A percentile compares a stretch with the other conserved stretches of the same genome.
Evolutionary conservation across 345 rosid genomes (phyloP).

Genomic region (Salix dunnii): DNA sequence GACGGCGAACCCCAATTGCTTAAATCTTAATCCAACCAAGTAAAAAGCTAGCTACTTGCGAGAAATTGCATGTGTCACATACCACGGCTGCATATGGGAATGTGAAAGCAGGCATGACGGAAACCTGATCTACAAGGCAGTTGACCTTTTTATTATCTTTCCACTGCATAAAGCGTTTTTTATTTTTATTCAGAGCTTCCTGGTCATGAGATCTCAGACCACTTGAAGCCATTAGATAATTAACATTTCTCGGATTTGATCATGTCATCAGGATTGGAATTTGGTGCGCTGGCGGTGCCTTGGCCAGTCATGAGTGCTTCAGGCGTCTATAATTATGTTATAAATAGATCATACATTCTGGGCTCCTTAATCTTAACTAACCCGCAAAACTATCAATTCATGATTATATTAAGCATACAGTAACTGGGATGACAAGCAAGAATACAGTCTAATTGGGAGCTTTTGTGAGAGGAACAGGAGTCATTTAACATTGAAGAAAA

Average conservation of each 20-base stretch:
- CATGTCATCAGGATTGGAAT: constrained; percentile 9
- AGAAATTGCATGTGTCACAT: not conserved
- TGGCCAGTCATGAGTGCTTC: constrained; percentile 4
- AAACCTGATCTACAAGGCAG: not conserved
- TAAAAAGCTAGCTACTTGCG: not conserved
- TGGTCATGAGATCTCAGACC: not conserved
- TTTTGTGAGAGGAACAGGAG: not conserved
- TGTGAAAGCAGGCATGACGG: not conserved
- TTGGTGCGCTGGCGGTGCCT: constrained; percentile 30
- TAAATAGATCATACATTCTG: not conserved
- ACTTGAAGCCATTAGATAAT: not conserved
- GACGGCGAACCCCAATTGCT: too few species aligned
- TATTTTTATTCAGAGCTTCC: not conserved
- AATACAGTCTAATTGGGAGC: too few species aligned
- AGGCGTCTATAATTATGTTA: not conserved
- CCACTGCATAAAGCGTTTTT: not conserved
- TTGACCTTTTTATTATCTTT: not conserved
- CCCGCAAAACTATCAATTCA: not conserved
- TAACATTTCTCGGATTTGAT: constrained; percentile 28
- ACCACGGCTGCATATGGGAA: constrained; percentile 2
- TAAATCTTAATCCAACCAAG: too few species aligned
- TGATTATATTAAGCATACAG: not conserved
- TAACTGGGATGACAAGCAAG: too few species aligned
- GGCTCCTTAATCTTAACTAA: not conserved
- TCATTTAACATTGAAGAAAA: not conserved